Evolutionary conservation across 2,329 filamentous ascomycete species (phyloP), one percentile per base, ranked within the genome.

Genomic region (Phialophora tarda): DNA sequence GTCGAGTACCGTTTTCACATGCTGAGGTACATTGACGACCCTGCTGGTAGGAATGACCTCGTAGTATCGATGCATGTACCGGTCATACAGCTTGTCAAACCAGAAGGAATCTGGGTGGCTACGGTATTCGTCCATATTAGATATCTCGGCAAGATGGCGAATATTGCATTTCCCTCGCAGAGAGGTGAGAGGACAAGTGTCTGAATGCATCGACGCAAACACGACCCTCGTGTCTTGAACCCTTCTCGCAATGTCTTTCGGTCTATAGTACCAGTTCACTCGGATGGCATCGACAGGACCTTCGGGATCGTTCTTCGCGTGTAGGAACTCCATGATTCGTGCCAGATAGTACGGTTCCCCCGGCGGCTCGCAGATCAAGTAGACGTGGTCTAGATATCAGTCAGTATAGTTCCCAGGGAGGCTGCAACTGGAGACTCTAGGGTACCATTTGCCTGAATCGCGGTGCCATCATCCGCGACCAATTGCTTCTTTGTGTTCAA

Each of bases 201-300:
- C 95, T 28, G 95, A 98, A 79, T 99, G 95, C 95, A 99, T 99
- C 32, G 95, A 97, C 69, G 93, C 94, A 80, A 94, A 97, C 60
- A 99, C 88, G 74, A 94, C 84, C 69, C 95, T 91, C 66, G 91
- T 94, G 82, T 99, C 95, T 77, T 91, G 90, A 73, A 91, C 90
- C 81, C 93, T 95, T 73, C 93, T 91, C 72, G 92, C 91, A 75
- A 98, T 96, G 80, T 99, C 95, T 79, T 95, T 93, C 64, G 95
- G 94, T 48, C 95, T 89, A 78, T 98, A 98, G 80, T 94, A 97
- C 95, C 95, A 99, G 81, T 99, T 99, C 75, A 98, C 91, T 72
- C 93, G 90, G 74, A 99, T 80, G 50, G 92, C 88, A 76, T 97
- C 94, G 70, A 99, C 88, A 0, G 91, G 89, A 66, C 88, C 86